Conservation (phyloP, 257 asterid genomes). For the Lantana camara region DNA sequence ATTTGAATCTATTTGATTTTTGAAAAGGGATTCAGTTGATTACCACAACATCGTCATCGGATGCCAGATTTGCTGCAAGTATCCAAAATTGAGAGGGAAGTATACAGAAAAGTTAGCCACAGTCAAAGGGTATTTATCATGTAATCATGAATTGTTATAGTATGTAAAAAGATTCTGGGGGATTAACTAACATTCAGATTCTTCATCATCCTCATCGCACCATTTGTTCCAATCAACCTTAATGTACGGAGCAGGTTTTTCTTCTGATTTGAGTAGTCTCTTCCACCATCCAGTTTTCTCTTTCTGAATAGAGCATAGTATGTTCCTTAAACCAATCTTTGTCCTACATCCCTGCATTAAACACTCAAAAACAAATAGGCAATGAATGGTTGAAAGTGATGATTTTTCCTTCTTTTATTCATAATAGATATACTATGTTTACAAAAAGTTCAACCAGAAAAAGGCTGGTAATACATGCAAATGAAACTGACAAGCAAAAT, state of each 20-base stretch:
- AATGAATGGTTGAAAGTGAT: not conserved
- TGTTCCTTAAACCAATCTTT: conserved; percentile 70
- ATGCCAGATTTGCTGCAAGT: conserved; percentile 58
- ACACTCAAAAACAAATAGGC: conserved; percentile 9
- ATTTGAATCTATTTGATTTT: conserved; percentile 10
- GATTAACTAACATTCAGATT: conserved; percentile 64
- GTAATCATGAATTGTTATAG: not conserved
- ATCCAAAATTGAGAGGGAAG: conserved; percentile 22
- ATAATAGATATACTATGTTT: not conserved
- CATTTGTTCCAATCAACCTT: conserved; percentile 95
- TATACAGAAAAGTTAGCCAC: not conserved
- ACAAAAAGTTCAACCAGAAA: not conserved
- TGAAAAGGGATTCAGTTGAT: conserved; percentile 25
- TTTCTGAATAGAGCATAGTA: conserved; percentile 68
- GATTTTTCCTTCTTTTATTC: not conserved
- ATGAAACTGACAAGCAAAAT: conserved; percentile 7
- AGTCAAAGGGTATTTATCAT: not conserved
- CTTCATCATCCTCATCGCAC: conserved; percentile 91
- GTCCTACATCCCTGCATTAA: conserved; percentile 79
- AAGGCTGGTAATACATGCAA: conserved; percentile 9
- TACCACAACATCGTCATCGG: conserved; percentile 74
- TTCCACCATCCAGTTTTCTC: conserved; percentile 85
- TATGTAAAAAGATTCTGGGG: not conserved
- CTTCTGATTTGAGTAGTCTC: conserved; percentile 75
- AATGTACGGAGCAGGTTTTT: conserved; percentile 76